Evolutionary conservation across 345 rosid species (phyloP).

Genomic region (Citrus cavaleriei): DNA sequence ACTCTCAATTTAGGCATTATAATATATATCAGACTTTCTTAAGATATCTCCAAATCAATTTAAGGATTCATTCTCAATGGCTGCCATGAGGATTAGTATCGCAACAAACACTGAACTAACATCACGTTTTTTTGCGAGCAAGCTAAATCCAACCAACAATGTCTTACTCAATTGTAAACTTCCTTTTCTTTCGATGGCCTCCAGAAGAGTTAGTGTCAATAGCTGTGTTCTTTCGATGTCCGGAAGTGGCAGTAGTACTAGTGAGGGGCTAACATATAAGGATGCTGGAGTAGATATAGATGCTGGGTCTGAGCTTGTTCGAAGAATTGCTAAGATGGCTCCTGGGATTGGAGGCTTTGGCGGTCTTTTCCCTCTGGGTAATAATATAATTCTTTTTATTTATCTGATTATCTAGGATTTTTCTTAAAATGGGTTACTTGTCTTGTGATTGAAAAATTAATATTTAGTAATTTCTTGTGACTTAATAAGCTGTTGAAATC

Average conservation of each 20-base stretch:
- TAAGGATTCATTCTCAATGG: not conserved
- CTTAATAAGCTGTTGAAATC: not conserved
- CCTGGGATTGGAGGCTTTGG: conserved; percentile 95
- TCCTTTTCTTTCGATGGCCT: not conserved
- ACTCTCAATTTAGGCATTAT: not conserved
- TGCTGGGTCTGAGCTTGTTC: conserved; percentile 87
- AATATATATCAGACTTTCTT: too few species aligned
- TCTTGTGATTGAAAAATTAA: not conserved
- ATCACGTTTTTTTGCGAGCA: not conserved
- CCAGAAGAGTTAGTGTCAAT: not conserved
- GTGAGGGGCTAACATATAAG: conserved; percentile 59
- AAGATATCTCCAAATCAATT: not conserved
- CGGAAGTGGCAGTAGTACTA: conserved; percentile 21
- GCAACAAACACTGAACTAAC: not conserved
- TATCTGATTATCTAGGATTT: not conserved
- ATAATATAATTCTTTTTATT: conserved; percentile 1
- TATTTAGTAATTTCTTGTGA: not conserved
- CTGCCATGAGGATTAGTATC: conserved; percentile 10
- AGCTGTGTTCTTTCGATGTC: conserved; percentile 21
- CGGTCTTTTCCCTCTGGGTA: conserved; percentile 88
- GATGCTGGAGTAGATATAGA: conserved; percentile 94
- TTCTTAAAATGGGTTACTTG: not conserved
- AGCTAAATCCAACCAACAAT: not conserved
- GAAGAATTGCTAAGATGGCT: conserved; percentile 83
- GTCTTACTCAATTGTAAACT: not conserved